Evolutionary conservation across 768 basidiomycete genomes (phyloP), one percentile per base, ranked within the genome.

Genomic region (Russula vinacea): DNA sequence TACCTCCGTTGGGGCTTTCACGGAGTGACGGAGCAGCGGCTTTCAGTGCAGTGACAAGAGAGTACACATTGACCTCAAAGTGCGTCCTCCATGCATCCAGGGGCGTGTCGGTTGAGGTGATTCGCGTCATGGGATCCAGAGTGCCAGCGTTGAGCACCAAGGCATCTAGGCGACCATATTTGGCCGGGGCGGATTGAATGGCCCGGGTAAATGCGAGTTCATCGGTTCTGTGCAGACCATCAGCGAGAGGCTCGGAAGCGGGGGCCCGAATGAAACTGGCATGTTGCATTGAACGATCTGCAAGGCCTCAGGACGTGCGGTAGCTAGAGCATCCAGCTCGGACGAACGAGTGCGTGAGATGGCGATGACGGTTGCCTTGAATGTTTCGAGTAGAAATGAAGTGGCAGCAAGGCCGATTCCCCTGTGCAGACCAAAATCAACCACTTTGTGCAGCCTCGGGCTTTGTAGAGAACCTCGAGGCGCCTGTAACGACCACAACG

Each of bases 61-160:
- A 91, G 77, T 93, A 92, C 75, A 96, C 88, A 74, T 95, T 96
- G 75, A 91, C 79, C 68, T 94, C 88, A 72, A 96, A 92, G 70
- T 86, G 82, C 26, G 73, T 70, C 71, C 83, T 87, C 91, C 90
- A 92, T 24, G 76, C 75, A 58, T 83, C 79, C 44, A 88, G 67
- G 17, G 80, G 73, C n/a, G 75, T 71, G 10, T 80, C 78, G 40
- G 78, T 75, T 52, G 83, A 81, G 17, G 74, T 79, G 58, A 90
- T 82, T 44, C 78, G 80, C 62, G 84, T 81, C 26, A 94, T 69
- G 19, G 92, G 91, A 47, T 87, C 84, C 26, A 94, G 74, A 0
- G 81, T 83, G 5, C 83, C 94, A n/a, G 94, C 94, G 69, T 94
- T 97, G 57, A 98, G 79, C 64, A 96, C 75, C 63, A 97, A 76